phyloP scores from a whole-genome alignment of 768 basidiomycete species.

The Cantharellus anzutake region DNA sequence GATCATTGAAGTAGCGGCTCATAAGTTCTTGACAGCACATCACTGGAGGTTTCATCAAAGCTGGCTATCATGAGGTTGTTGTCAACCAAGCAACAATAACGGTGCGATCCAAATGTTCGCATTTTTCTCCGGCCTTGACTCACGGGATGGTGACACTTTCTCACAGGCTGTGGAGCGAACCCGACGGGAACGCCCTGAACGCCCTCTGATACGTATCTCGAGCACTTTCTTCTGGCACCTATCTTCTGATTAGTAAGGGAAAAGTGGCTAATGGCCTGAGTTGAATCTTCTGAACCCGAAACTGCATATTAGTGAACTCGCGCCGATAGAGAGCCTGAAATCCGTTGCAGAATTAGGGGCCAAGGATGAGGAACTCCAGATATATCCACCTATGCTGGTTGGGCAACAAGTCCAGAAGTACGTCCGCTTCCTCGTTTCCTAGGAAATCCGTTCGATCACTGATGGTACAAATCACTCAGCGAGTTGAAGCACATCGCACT shows the following conservation, averaged over 20 bases:
- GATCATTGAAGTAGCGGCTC: not conserved
- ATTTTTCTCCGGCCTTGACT: not conserved
- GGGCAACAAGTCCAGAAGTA: constrained; percentile 78
- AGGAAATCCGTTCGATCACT: not conserved
- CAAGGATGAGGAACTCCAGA: constrained; percentile 23
- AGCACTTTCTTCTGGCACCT: constrained; percentile 96
- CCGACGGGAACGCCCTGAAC: constrained; percentile 36
- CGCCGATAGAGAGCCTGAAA: constrained; percentile 32
- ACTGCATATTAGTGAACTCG: constrained; percentile 26
- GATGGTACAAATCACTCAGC: constrained; percentile 20
- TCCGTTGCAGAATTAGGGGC: constrained; percentile 18
- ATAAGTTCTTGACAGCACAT: not conserved
- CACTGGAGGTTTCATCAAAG: constrained; percentile 51
- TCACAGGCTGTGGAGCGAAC: constrained; percentile 43
- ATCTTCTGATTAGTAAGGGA: constrained; percentile 42
- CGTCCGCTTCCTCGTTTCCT: constrained; percentile 13
- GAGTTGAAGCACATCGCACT: constrained; percentile 68
- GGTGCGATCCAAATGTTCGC: constrained; percentile 22
- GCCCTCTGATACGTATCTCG: constrained; percentile 89
- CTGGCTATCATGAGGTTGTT: constrained; percentile 89
- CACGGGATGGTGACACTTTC: not conserved
- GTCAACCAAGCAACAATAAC: constrained; percentile 63
- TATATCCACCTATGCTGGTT: constrained; percentile 64
- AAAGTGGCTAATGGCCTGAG: too few species aligned
- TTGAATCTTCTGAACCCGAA: not conserved